phyloP scores from a whole-genome alignment of 108 stramenopile species.

The Epipyxis sp. region DNA sequence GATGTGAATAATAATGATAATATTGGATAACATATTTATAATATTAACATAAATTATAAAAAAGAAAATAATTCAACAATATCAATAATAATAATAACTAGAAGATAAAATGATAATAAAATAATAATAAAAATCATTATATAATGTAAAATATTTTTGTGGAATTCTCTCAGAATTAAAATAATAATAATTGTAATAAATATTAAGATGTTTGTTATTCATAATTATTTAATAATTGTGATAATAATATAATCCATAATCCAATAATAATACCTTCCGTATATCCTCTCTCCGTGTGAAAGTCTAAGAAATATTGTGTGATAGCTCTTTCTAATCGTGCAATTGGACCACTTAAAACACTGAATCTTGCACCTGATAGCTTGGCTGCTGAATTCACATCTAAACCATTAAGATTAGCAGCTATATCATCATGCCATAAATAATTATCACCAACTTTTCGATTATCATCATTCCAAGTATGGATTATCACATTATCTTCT shows the following conservation, averaged over 20 bases:
- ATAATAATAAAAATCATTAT: too few species aligned
- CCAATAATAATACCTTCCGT: too few species aligned
- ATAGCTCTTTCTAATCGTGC: constrained; percentile 90
- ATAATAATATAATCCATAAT: too few species aligned
- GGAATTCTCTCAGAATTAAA: neutral
- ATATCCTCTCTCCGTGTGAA: constrained; percentile 54
- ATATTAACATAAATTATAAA: too few species aligned
- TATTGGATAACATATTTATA: too few species aligned
- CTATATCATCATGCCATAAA: constrained; percentile 93
- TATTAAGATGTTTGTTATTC: too few species aligned
- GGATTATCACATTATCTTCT: constrained; percentile 69
- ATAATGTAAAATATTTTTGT: too few species aligned
- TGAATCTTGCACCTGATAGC: constrained; percentile 87
- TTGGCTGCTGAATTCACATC: constrained; percentile 74
- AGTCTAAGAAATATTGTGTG: constrained; percentile 81
- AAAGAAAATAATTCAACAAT: too few species aligned
- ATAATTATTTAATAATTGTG: too few species aligned
- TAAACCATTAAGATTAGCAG: constrained; percentile 73
- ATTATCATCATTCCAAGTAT: constrained; percentile 69
- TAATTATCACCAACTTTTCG: constrained; percentile 71
- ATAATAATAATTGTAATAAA: constrained; percentile 43
- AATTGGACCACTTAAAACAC: constrained; percentile 72
- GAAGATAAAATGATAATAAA: too few species aligned
- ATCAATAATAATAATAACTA: too few species aligned
- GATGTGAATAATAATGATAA: too few species aligned